phyloP scores from a whole-genome alignment of 345 rosid species.

The Geranium brycei region DNA sequence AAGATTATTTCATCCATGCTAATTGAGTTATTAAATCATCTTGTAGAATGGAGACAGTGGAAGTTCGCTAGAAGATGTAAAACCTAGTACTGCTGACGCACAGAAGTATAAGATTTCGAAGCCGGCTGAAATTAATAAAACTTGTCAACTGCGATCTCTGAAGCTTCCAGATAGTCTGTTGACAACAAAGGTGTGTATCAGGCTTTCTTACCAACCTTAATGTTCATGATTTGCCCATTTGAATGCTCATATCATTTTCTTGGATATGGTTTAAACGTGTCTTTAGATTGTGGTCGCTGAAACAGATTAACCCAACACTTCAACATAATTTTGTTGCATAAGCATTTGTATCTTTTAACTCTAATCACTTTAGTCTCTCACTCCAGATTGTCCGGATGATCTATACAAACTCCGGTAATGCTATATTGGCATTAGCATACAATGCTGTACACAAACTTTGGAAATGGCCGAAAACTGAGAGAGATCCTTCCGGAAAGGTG shows the following conservation, averaged over 20 bases:
- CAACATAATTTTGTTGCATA: too few species aligned
- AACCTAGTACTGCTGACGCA: conserved; percentile 42
- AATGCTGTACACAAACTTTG: conserved; percentile 27
- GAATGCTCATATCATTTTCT: background rate
- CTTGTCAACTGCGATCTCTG: conserved; percentile 44
- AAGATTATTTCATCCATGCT: background rate
- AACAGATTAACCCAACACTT: background rate
- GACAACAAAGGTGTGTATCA: conserved; percentile 32
- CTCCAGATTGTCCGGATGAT: conserved; percentile 7
- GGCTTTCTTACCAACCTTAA: background rate
- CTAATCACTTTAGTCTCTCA: background rate
- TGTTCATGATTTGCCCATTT: background rate
- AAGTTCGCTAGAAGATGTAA: conserved; percentile 42
- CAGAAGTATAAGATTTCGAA: conserved; percentile 64
- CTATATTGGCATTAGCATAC: conserved; percentile 33
- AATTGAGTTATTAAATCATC: background rate
- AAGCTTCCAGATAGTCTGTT: conserved; percentile 46
- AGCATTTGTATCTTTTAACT: too few species aligned
- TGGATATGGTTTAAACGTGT: background rate
- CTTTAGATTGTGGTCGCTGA: background rate
- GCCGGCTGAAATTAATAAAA: conserved; percentile 45
- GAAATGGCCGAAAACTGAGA: conserved; percentile 24
- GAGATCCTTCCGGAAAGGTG: conserved; percentile 23
- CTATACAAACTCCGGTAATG: conserved; percentile 31
- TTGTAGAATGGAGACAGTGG: conserved; percentile 45